These are phyloP conservation scores for Eimeria tenella DNA, from an alignment of 169 alveolate species.

Conservation along the genomic window DNA sequence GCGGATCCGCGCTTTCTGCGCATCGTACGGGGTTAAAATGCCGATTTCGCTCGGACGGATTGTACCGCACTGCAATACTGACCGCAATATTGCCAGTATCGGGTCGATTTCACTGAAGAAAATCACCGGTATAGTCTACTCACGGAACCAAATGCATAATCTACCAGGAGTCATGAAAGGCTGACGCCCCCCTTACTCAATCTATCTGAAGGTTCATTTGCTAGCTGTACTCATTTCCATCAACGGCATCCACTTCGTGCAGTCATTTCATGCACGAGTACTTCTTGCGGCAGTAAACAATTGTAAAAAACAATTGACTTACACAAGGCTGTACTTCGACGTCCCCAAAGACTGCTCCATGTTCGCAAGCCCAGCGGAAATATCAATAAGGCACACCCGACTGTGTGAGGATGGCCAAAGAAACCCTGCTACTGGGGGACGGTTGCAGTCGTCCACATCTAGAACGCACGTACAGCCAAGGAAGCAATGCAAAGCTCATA, in stretches of 20 bases:
- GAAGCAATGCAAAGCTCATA: neutral
- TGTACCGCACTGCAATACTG: slow-evolving; percentile 61
- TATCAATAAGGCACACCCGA: slow-evolving; percentile 80
- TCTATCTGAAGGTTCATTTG: too few species aligned
- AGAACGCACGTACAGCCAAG: neutral
- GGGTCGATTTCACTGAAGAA: slow-evolving; percentile 73
- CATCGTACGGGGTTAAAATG: slow-evolving; percentile 79
- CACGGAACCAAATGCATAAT: too few species aligned
- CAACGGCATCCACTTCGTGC: too few species aligned
- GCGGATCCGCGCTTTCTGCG: slow-evolving; percentile 78
- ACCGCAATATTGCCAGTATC: slow-evolving; percentile 71
- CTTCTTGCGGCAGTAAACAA: too few species aligned
- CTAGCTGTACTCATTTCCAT: too few species aligned
- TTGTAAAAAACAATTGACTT: neutral
- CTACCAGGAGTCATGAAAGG: too few species aligned
- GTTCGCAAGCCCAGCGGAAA: slow-evolving; percentile 78
- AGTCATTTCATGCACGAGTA: too few species aligned
- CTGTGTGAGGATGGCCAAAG: slow-evolving; percentile 79
- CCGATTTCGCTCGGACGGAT: slow-evolving; percentile 78
- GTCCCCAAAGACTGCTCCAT: slow-evolving; percentile 76
- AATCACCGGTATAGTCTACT: neutral
- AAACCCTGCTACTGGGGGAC: slow-evolving; percentile 80
- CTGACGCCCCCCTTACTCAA: too few species aligned
- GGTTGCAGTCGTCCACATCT: slow-evolving; percentile 75
- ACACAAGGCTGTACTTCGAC: slow-evolving; percentile 75